Conservation (phyloP, 805 yeast species). For the Metschnikowia corniflorae region DNA sequence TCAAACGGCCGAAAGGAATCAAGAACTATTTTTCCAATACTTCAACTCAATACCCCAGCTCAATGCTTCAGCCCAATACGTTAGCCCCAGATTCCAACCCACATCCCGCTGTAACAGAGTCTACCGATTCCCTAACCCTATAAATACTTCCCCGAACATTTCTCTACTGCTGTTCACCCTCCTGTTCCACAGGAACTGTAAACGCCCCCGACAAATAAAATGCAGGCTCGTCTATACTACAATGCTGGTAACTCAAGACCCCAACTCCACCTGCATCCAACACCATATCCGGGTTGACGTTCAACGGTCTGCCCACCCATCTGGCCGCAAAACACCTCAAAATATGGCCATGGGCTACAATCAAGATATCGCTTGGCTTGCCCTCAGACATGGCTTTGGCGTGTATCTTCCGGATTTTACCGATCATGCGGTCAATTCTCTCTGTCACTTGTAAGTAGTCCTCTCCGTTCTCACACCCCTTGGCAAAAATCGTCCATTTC, state of each 20-base stretch:
- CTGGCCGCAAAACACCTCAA: slow-evolving; percentile 84
- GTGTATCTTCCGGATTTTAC: slow-evolving; percentile 60
- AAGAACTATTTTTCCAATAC: too few relatives aligned
- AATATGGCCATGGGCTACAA: slow-evolving; percentile 93
- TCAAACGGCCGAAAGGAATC: too few relatives aligned
- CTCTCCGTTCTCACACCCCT: slow-evolving; percentile 94
- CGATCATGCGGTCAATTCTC: slow-evolving; percentile 70
- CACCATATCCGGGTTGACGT: slow-evolving; percentile 71
- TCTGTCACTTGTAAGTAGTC: slow-evolving; percentile 57
- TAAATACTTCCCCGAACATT: too few relatives aligned
- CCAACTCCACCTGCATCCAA: slow-evolving; percentile 96
- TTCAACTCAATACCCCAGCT: too few relatives aligned
- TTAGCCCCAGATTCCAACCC: too few relatives aligned
- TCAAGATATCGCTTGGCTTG: slow-evolving; percentile 66
- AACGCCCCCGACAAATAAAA: slow-evolving; percentile 81
- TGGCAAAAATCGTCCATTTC: slow-evolving; percentile 80
- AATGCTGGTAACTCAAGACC: slow-evolving; percentile 85
- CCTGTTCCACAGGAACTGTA: slow-evolving; percentile 63
- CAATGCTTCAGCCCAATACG: too few relatives aligned
- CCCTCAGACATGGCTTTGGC: slow-evolving; percentile 46
- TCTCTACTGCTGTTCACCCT: slow-evolving; percentile 24
- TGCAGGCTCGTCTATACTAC: slow-evolving; percentile 83
- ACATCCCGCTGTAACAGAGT: too few relatives aligned
- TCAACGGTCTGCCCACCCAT: slow-evolving; percentile 68
- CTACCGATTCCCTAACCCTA: too few relatives aligned